A percentile compares a stretch with the other conserved stretches of the same genome.
Evolutionary conservation across 148 eudicot species (phyloP).

Genomic region (Gaultheria prostrata): DNA sequence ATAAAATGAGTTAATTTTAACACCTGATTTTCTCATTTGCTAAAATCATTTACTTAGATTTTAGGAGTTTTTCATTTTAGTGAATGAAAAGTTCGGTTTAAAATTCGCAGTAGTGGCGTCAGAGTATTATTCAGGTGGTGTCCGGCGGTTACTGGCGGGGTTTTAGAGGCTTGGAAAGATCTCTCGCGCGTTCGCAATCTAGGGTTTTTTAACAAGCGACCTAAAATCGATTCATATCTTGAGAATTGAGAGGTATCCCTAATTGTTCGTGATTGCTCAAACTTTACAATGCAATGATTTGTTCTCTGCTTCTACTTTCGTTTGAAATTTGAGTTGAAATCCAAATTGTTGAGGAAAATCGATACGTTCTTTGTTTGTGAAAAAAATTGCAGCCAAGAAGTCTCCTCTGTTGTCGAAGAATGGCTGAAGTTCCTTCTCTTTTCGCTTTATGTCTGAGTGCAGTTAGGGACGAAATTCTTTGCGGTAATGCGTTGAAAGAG

Average conservation of each 20-base stretch:
- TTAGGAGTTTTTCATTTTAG: too few relatives aligned
- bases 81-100: too few relatives aligned
- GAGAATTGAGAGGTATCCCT: slow-evolving; percentile 9
- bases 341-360: neutral
- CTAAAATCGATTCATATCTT: neutral
- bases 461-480: slow-evolving; percentile 35
- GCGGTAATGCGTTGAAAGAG: slow-evolving; percentile 22
- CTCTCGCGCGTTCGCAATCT: neutral
- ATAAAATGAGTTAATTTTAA: too few relatives aligned
- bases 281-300: neutral
- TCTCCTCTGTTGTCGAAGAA: slow-evolving; percentile 3
- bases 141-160: neutral
- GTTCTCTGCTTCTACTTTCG: neutral
- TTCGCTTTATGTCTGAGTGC: slow-evolving; percentile 34
- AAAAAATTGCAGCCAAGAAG: neutral
- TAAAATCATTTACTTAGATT: too few relatives aligned
- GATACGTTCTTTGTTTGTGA: neutral
- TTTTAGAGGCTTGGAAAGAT: neutral
- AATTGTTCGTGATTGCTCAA: neutral
- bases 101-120: too few relatives aligned
- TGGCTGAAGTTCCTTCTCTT: slow-evolving; percentile 29
- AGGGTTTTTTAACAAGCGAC: neutral
- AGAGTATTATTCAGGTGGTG: neutral
- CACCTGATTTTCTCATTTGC: too few relatives aligned
- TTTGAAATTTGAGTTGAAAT: neutral